Conservation (phyloP, 805 yeast genomes). For the Metschnikowia kunwiensis region DNA sequence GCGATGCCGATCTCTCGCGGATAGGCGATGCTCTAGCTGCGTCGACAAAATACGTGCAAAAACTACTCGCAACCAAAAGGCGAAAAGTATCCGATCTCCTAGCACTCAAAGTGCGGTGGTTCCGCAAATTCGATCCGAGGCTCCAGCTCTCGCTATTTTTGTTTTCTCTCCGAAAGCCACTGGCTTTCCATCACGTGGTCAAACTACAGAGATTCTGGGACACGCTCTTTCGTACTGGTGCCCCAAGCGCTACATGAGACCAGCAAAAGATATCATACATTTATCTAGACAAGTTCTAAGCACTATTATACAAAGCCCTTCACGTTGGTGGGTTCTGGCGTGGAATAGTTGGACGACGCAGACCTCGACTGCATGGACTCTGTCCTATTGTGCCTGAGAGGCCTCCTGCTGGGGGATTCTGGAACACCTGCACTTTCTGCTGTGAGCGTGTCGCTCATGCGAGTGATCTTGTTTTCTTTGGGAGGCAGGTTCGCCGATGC, state of each 20-base stretch:
- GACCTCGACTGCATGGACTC: constrained; percentile 13
- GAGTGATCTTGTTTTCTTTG: constrained; percentile 8
- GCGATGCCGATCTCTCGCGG: constrained; percentile 31
- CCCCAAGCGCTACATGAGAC: no score
- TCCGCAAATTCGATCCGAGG: constrained; percentile 7
- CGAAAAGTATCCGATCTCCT: constrained; percentile 2
- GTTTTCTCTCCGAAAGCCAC: constrained; percentile 7
- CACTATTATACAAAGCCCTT: constrained; percentile 12
- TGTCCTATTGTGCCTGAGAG: constrained; percentile 10
- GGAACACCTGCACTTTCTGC: constrained; percentile 5
- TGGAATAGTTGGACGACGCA: constrained; percentile 16
- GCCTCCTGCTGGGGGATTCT: constrained; percentile 6
- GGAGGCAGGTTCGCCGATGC: neutral
- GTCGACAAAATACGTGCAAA: constrained; percentile 5
- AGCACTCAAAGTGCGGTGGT: constrained; percentile 7
- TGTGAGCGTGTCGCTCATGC: constrained; percentile 16
- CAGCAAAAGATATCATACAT: no score
- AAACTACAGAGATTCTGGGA: constrained; percentile 12
- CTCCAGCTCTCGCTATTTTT: constrained; percentile 9
- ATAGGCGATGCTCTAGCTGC: constrained; percentile 8
- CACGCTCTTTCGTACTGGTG: neutral
- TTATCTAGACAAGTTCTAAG: no score
- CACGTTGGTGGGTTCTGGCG: constrained; percentile 14
- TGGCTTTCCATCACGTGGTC: constrained; percentile 7
- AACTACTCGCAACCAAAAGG: constrained; percentile 2